Evolutionary conservation across 1,139 yeast species (phyloP), one percentile per base, ranked within the genome.

Genomic region (Hyphopichia fennica): DNA sequence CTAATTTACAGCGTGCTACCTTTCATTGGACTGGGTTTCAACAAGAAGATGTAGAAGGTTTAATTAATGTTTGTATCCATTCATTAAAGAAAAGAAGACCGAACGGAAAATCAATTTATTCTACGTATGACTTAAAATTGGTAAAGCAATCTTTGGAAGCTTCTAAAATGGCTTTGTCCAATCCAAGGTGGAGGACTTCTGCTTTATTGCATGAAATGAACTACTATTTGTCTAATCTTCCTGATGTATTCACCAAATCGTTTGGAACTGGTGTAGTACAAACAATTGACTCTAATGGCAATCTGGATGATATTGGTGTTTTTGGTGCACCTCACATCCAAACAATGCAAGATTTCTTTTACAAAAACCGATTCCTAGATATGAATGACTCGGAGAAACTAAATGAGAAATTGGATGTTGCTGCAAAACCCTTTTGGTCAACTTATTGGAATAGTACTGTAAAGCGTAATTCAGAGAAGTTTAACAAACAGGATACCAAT

Each of bases 11-110:
- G 55, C 67, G 84, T 44, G 82, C 87, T 1, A 81, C 90, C 0
- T 83, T 84, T 53, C 82, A 81, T 52, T 84, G 90, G 90, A 81
- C 88, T 2, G 89, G 89, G 0, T 84, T 84, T 52, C 71, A 82
- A 23, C 72, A 72, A 34, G 70, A 67, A 33, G 87, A 82, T 57
- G 66, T 81, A 13, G 77, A 77, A 37, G 70, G 76, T 18, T 63
- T 83, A 53, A 57, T 77, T 3, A 62, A 66, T 33, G 74, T 83
- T 28, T 75, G 84, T 42, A 62, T 68, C 30, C 60, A 63, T n/a
- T 71, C 81, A 2, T 51, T 81, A 41, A 58, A 69, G 37, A 67
- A 75, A 45, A 60, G 64, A 35, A 37, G 49, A 30, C 45, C 51
- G 7, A 49, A 54, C 33, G 67, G 67, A 0, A 41, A 49, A 1